phyloP scores from a whole-genome alignment of 441 rosid genomes.

The Corymbia calophylla region DNA sequence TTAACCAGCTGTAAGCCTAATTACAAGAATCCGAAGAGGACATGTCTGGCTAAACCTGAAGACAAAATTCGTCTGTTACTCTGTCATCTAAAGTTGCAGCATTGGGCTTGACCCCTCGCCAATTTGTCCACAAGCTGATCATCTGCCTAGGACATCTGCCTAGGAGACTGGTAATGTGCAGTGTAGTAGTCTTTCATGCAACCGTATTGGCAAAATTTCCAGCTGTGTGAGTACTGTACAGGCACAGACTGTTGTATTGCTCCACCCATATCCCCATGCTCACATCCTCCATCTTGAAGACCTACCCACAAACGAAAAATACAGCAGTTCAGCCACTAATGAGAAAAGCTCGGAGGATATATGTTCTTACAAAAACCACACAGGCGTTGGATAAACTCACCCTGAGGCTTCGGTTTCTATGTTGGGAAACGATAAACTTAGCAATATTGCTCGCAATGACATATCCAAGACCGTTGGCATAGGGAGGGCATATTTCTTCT shows the following conservation, averaged over 20 bases:
- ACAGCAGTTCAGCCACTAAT: not conserved
- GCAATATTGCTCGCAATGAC: conserved; percentile 76
- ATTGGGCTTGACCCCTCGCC: conserved; percentile 55
- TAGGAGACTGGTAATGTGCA: conserved; percentile 95
- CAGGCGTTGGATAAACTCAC: conserved; percentile 13
- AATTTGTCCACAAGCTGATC: conserved; percentile 82
- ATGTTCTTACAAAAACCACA: not conserved
- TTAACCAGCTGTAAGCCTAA: not conserved
- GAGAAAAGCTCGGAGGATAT: not conserved
- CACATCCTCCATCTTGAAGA: conserved; percentile 99
- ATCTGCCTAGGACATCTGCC: conserved; percentile 46
- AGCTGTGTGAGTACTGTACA: conserved; percentile 84
- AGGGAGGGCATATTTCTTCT: conserved; percentile 79
- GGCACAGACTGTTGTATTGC: conserved; percentile 54
- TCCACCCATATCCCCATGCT: conserved; percentile 99
- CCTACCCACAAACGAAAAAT: conserved; percentile 23
- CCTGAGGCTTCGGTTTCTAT: conserved; percentile 54
- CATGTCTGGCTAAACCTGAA: not conserved
- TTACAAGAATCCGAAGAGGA: not conserved
- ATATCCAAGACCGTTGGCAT: conserved; percentile 94
- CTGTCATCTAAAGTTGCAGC: conserved; percentile 83
- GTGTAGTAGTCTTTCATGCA: conserved; percentile 86
- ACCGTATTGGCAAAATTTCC: conserved; percentile 96
- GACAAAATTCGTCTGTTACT: not conserved
- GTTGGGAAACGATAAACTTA: conserved; percentile 48